Conservation (phyloP, 768 basidiomycete species). For the Hericium erinaceus region DNA sequence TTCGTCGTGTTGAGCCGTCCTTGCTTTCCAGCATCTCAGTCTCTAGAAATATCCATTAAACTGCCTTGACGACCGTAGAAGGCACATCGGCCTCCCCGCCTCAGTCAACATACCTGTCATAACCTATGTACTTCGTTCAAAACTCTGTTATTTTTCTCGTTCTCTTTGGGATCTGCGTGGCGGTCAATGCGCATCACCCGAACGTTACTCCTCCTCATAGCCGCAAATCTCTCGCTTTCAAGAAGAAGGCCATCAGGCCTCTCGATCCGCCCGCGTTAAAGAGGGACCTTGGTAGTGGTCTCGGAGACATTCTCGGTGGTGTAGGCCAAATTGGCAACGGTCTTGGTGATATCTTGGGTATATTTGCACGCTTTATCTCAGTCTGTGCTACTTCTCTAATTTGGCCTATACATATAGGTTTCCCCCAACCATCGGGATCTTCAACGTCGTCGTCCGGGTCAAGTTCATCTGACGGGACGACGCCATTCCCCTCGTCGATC, state of each 20-base stretch:
- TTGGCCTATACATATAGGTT: not conserved
- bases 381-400: not conserved
- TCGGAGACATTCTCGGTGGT: not conserved
- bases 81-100: not conserved
- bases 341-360: not conserved
- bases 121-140: not conserved
- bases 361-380: not conserved
- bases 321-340: not conserved
- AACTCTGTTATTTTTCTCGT: not conserved
- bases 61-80: not conserved
- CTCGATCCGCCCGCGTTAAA: not conserved
- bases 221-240: constrained; percentile 1
- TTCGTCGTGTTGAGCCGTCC: not conserved
- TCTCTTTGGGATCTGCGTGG: not conserved
- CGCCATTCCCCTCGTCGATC: not conserved
- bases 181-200: not conserved
- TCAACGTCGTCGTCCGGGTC: not conserved
- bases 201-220: not conserved
- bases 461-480: too few species aligned
- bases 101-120: not conserved
- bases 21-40: not conserved
- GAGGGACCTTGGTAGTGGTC: not conserved
- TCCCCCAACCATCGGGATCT: not conserved
- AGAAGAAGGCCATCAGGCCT: not conserved
- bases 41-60: not conserved